phyloP scores from a whole-genome alignment of 2,329 filamentous ascomycete genomes.

The Bisporella sp. region DNA sequence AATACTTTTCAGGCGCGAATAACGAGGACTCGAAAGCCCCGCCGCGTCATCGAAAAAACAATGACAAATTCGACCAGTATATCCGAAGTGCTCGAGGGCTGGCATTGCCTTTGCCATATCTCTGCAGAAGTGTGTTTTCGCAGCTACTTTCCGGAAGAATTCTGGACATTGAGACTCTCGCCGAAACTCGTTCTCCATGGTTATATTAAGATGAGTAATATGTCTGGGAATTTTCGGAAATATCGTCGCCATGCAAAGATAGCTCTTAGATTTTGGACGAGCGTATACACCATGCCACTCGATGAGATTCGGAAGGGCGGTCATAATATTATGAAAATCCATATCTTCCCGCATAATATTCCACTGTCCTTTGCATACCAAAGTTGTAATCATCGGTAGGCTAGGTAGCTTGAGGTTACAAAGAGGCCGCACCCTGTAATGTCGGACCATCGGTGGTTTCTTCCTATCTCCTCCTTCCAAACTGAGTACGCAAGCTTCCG shows the following conservation, averaged over 20 bases:
- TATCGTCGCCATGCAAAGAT: constrained; percentile 60
- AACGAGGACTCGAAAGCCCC: constrained; percentile 39
- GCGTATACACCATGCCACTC: constrained; percentile 49
- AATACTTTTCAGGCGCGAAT: constrained; percentile 50
- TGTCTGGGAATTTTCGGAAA: constrained; percentile 49
- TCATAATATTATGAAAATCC: constrained; percentile 56
- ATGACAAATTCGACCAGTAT: constrained; percentile 66
- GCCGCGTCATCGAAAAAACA: constrained; percentile 57
- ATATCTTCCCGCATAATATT: constrained; percentile 59
- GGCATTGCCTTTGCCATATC: constrained; percentile 54
- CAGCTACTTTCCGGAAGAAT: constrained; percentile 52
- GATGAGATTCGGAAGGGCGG: constrained; percentile 57
- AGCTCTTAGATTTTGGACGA: constrained; percentile 68
- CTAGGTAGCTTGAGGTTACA: constrained; percentile 12
- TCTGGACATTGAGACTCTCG: constrained; percentile 54
- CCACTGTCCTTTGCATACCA: constrained; percentile 71
- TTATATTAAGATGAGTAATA: constrained; percentile 59
- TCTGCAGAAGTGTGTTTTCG: constrained; percentile 57
- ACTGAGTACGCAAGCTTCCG: constrained; percentile 58
- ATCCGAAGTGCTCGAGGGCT: constrained; percentile 60
- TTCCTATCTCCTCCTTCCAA: constrained; percentile 72
- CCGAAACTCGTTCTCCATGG: constrained; percentile 64
- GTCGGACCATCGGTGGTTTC: constrained; percentile 61
- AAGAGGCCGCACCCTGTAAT: constrained; percentile 33
- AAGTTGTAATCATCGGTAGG: constrained; percentile 49